Conservation (phyloP, 768 basidiomycete genomes). For the Sarcomyxa edulis region DNA sequence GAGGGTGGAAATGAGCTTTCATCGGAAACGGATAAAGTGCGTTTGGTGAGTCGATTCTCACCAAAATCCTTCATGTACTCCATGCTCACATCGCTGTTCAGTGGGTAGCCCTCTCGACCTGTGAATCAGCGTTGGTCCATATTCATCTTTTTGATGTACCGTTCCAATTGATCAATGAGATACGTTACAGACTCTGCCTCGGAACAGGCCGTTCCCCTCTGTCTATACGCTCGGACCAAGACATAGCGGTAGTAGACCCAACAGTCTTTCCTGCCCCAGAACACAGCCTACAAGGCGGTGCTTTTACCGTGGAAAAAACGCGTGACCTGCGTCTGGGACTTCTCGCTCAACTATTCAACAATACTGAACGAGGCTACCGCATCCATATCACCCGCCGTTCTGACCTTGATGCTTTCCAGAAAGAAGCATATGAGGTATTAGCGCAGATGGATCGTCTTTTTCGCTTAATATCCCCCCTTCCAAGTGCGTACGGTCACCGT, state of each 20-base stretch:
- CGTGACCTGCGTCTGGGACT: conserved; percentile 34
- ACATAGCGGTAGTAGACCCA: conserved; percentile 23
- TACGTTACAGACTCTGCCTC: conserved; percentile 27
- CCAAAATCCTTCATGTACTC: conserved; percentile 1
- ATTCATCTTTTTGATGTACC: neutral
- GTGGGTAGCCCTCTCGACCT: conserved; percentile 33
- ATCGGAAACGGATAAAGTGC: conserved; percentile 29
- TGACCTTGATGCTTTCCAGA: conserved; percentile 26
- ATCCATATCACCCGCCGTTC: conserved; percentile 21
- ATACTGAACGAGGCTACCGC: conserved; percentile 23
- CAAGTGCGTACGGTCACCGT: conserved; percentile 30
- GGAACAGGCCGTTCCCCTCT: conserved; percentile 37
- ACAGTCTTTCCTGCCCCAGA: conserved; percentile 15
- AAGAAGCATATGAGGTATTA: conserved; percentile 24
- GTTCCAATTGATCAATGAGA: neutral
- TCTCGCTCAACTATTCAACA: conserved; percentile 26
- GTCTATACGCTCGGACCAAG: conserved; percentile 25
- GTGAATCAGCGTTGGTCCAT: conserved; percentile 29
- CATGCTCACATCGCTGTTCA: conserved; percentile 14
- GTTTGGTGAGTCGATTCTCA: conserved; percentile 23
- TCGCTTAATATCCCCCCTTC: conserved; percentile 30
- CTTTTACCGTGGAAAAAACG: conserved; percentile 10
- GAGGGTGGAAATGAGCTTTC: conserved; percentile 20
- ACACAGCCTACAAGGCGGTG: no score
- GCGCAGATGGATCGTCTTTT: conserved; percentile 28